Evolutionary conservation across 768 basidiomycete species (phyloP).

Genomic region (Mycena leptocephala): DNA sequence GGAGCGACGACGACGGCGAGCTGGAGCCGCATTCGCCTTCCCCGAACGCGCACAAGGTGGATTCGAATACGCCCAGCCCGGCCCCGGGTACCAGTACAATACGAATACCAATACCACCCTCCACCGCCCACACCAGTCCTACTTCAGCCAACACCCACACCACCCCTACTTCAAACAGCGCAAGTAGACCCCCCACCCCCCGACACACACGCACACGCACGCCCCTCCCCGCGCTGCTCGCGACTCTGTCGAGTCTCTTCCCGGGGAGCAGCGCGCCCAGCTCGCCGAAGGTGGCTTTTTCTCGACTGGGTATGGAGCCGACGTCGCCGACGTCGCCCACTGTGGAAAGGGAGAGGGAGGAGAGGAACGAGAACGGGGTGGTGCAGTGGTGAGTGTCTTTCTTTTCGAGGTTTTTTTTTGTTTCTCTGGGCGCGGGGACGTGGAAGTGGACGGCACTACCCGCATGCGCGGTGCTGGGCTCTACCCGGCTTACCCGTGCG

Average conservation of each 20-base stretch:
- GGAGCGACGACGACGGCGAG: conserved; percentile 25
- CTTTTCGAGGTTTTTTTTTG: too few relatives aligned
- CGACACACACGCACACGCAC: not conserved
- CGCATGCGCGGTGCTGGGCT: too few relatives aligned
- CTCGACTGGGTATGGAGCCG: too few relatives aligned
- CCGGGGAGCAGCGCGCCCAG: conserved; percentile 21
- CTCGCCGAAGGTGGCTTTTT: not conserved
- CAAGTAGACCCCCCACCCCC: not conserved
- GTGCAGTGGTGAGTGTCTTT: not conserved
- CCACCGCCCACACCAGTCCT: not conserved
- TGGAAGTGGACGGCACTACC: too few relatives aligned
- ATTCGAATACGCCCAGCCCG: not conserved
- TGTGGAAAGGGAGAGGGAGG: too few relatives aligned
- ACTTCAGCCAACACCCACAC: not conserved
- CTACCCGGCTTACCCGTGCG: too few relatives aligned
- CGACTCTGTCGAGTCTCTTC: conserved; percentile 41
- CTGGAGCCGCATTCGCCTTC: too few relatives aligned
- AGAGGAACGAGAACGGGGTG: too few relatives aligned
- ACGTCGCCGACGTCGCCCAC: too few relatives aligned
- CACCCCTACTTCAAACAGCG: conserved; percentile 30
- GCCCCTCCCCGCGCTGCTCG: conserved; percentile 45
- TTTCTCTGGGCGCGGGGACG: too few relatives aligned
- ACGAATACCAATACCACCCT: too few relatives aligned
- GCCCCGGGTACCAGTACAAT: not conserved
- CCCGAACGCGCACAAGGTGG: too few relatives aligned